phyloP scores from a whole-genome alignment of 805 yeast species.

The Clavispora phyllophila region DNA sequence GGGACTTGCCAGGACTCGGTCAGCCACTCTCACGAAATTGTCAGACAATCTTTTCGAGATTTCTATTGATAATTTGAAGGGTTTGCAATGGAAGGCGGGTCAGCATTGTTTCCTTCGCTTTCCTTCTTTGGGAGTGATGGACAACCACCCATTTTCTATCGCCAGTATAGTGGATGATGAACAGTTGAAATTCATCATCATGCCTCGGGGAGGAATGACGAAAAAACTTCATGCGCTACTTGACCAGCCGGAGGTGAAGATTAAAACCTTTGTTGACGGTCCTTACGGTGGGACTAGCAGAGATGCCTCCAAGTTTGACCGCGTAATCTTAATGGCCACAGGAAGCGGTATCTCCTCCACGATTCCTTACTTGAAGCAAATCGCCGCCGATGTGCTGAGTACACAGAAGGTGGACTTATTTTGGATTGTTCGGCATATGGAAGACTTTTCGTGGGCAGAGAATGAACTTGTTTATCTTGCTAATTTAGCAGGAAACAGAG shows the following conservation, averaged over 20 bases:
- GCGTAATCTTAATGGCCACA: slow-evolving; percentile 36
- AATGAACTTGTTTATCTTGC: slow-evolving; percentile 25
- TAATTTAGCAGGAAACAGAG: not conserved
- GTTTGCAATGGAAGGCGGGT: slow-evolving; percentile 47
- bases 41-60: slow-evolving; percentile 26
- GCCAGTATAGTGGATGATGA: slow-evolving; percentile 24
- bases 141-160: slow-evolving; percentile 56
- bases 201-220: slow-evolving; percentile 47
- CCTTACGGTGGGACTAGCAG: slow-evolving; percentile 54
- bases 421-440: slow-evolving; percentile 38
- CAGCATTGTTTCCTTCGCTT: slow-evolving; percentile 51
- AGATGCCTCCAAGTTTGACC: slow-evolving; percentile 41
- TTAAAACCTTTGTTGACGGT: slow-evolving; percentile 45
- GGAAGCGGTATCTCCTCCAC: slow-evolving; percentile 53
- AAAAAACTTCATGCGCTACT: slow-evolving; percentile 24
- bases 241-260: slow-evolving; percentile 22
- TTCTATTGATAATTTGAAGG: slow-evolving; percentile 29
- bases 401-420: slow-evolving; percentile 27
- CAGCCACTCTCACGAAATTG: slow-evolving; percentile 26
- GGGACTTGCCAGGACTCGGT: slow-evolving; percentile 41
- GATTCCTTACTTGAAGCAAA: slow-evolving; percentile 36
- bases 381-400: slow-evolving; percentile 12
- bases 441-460: slow-evolving; percentile 36
- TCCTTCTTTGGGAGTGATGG: slow-evolving; percentile 38
- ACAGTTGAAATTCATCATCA: slow-evolving; percentile 31